These are phyloP conservation scores for Aspergillus novofumigatus DNA, from an alignment of 2,329 filamentous ascomycete genomes.

Conservation along the genomic window DNA sequence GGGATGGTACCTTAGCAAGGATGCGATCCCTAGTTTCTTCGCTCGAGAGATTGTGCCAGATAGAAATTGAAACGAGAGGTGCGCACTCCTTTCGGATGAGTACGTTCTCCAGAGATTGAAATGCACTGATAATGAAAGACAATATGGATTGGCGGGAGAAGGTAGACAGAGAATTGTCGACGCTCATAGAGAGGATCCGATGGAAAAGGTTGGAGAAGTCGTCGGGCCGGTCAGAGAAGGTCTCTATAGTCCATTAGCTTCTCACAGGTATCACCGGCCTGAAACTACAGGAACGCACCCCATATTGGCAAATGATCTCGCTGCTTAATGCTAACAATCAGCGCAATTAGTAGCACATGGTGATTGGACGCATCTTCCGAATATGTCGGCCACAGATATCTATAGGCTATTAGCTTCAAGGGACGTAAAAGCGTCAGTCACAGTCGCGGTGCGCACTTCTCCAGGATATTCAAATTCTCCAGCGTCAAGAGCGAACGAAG, in stretches of 20 bases:
- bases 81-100: slow-evolving; percentile 95
- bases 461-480: slow-evolving; percentile 85
- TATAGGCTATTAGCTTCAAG: slow-evolving; percentile 33
- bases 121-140: slow-evolving; percentile 83
- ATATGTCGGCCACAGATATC: slow-evolving; percentile 94
- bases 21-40: slow-evolving; percentile 69
- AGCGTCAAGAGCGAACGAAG: slow-evolving; percentile 74
- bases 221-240: slow-evolving; percentile 71
- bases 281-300: slow-evolving; percentile 38
- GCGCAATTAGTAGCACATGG: slow-evolving; percentile 79
- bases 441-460: slow-evolving; percentile 55
- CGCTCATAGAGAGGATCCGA: slow-evolving; percentile 79
- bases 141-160: slow-evolving; percentile 76
- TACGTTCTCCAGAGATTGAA: slow-evolving; percentile 85
- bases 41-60: slow-evolving; percentile 88
- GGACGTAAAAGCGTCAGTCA: background rate
- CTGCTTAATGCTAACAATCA: slow-evolving; percentile 84
- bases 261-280: background rate
- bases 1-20: slow-evolving; percentile 67
- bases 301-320: slow-evolving; percentile 84
- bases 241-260: slow-evolving; percentile 48
- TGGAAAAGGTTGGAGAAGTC: slow-evolving; percentile 89
- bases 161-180: slow-evolving; percentile 64
- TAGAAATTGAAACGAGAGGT: slow-evolving; percentile 86
- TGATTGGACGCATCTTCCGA: slow-evolving; percentile 84